Percentiles rank a stretch among this genome's conserved stretches.
Conservation (phyloP, 140 eudicot genomes). For the Flaveria floridana region DNA sequence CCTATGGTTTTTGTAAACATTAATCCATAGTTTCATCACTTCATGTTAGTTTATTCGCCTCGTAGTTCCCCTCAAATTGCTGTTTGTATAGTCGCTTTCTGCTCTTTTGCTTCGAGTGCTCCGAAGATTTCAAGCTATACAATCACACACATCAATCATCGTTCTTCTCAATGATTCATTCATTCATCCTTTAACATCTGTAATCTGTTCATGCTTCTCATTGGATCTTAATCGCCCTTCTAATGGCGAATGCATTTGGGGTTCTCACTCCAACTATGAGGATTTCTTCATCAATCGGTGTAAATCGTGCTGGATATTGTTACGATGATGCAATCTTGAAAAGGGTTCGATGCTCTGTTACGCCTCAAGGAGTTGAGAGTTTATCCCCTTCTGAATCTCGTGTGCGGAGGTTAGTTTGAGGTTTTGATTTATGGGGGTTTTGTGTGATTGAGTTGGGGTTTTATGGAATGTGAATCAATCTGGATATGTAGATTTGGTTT, state of each 20-base stretch:
- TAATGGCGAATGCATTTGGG: slow-evolving; percentile 73
- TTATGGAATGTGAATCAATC: not conserved
- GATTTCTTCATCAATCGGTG: slow-evolving; percentile 38
- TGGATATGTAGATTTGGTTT: slow-evolving; percentile 13
- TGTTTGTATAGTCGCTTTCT: slow-evolving; percentile 27
- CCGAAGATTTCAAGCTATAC: slow-evolving; percentile 23
- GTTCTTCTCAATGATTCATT: slow-evolving; percentile 27
- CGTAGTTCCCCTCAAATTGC: slow-evolving; percentile 34
- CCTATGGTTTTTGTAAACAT: not conserved
- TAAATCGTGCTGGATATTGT: slow-evolving; percentile 52
- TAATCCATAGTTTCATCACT: no score
- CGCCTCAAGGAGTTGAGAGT: slow-evolving; percentile 46
- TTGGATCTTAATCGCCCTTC: slow-evolving; percentile 3
- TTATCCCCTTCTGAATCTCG: slow-evolving; percentile 53
- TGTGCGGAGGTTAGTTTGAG: slow-evolving; percentile 42
- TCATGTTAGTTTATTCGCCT: slow-evolving; percentile 27
- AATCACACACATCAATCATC: slow-evolving; percentile 12
- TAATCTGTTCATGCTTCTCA: not conserved
- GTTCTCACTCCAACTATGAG: slow-evolving; percentile 45
- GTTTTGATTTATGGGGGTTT: not conserved
- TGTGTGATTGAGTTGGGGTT: slow-evolving; percentile 7
- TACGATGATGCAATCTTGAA: slow-evolving; percentile 32
- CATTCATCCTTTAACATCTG: not conserved
- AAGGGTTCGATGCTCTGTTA: slow-evolving; percentile 46
- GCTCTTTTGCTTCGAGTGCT: slow-evolving; percentile 34